These are phyloP conservation scores for Aspergillus ibericus DNA, from an alignment of 2,329 filamentous ascomycete genomes.

Conservation along the genomic window DNA sequence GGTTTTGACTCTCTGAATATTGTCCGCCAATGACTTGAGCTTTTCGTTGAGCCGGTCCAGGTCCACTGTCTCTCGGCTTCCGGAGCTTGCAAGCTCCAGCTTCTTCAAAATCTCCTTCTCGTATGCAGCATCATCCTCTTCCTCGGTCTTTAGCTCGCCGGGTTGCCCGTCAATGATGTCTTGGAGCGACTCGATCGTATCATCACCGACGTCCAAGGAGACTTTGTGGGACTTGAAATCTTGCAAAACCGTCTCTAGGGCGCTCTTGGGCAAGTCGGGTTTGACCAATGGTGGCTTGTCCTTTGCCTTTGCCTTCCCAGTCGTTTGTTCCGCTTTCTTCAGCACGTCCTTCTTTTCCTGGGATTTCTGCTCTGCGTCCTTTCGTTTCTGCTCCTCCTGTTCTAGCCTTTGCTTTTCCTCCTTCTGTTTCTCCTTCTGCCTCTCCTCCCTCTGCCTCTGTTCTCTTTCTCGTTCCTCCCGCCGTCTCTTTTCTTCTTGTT, in stretches of 20 bases:
- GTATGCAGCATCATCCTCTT: constrained; percentile 34
- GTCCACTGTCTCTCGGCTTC: constrained; percentile 26
- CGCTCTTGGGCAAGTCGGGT: constrained; percentile 44
- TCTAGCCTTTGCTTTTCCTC: neutral
- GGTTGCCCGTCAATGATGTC: constrained; percentile 38
- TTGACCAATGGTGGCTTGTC: constrained; percentile 30
- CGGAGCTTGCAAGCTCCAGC: constrained; percentile 21
- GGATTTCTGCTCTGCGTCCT: neutral
- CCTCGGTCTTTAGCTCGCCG: constrained; percentile 27
- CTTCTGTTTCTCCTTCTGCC: constrained; percentile 2
- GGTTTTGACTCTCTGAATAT: constrained; percentile 43
- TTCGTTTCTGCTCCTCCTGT: neutral
- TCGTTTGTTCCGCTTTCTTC: neutral
- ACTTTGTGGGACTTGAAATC: constrained; percentile 41
- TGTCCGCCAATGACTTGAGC: constrained; percentile 40
- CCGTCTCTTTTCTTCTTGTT: constrained; percentile 10
- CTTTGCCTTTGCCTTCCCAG: constrained; percentile 8
- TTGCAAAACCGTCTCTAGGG: constrained; percentile 43
- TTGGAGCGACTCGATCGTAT: constrained; percentile 48
- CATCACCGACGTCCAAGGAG: constrained; percentile 42
- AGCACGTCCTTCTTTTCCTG: neutral
- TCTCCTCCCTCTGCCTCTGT: neutral
- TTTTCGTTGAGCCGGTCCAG: constrained; percentile 42
- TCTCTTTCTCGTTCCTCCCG: neutral
- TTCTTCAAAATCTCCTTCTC: constrained; percentile 31